Evolutionary conservation across 1,284 basidiomycete species (phyloP), one percentile per base, ranked within the genome.

Genomic region (Irpex sp.): DNA sequence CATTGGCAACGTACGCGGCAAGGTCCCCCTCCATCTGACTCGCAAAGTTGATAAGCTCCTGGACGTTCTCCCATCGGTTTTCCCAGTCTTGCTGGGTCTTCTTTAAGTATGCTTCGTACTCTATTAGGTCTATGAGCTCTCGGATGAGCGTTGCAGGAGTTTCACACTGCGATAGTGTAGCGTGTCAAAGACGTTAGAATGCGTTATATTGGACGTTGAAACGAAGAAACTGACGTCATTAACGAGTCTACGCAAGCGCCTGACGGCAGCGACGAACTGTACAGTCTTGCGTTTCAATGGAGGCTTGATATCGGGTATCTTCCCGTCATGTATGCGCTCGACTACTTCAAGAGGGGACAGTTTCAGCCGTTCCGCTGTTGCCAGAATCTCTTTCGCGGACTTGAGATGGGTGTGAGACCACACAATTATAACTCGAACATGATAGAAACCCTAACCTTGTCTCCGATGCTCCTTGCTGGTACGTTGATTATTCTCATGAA

Each of bases 51-150:
- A 92, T 87, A 66, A 97, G 77, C 75, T 96, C 94, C 69, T 92
- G 83, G 0, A 96, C 87, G 73, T 97, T 96, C 73, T 94, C 91
- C 92, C 89, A 91, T 39, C 93, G 81, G 47, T 83, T 84, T 49
- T 91, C 88, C 77, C 84, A 88, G 66, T 96, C 93, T 4, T 79
- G 79, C 64, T 92, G 85, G 0, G 85, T 88, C 69, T 84, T 86
- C 69, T 83, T 84, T 39, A 97, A 79, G 69, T 94, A 82, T 4
- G 82, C 83, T 69, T 89, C 81, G 71, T 94, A 96, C 1, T 82
- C 75, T 46, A 89, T 83, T 61, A 86, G 75, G 2, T 85, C 81
- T 2, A 92, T 70, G 0, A 93, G 74, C 11, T 79, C 73, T 33
- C 81, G 81, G 66, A 96, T 86, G 50, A 97, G 77, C 49, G 87